Conservation (phyloP, 305 asterid genomes). For the Fraxinus latifolia region DNA sequence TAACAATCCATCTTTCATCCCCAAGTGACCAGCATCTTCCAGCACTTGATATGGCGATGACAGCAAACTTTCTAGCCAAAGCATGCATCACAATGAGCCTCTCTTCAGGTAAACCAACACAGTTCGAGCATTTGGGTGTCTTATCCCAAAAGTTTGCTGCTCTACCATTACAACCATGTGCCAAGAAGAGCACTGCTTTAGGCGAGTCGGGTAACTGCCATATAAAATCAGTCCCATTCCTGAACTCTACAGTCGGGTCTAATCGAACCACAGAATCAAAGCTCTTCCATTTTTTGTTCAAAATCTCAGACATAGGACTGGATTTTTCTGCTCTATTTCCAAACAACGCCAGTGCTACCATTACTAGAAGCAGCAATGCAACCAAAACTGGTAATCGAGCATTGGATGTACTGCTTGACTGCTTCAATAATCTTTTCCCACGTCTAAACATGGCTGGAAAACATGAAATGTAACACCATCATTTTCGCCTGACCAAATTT, state of each 20-base stretch:
- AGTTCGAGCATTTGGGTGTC: conserved; percentile 57
- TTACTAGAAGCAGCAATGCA: conserved; percentile 36
- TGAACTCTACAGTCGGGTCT: conserved; percentile 54
- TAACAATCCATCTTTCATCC: conserved; percentile 53
- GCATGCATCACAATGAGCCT: conserved; percentile 78
- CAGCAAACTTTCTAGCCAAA: conserved; percentile 67
- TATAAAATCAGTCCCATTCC: conserved; percentile 65
- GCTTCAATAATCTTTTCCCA: conserved; percentile 47
- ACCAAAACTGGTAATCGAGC: conserved; percentile 38
- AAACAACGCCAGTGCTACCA: conserved; percentile 38
- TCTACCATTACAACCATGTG: conserved; percentile 84
- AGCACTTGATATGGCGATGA: conserved; percentile 68
- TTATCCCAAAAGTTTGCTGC: conserved; percentile 90
- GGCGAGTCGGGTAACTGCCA: conserved; percentile 84
- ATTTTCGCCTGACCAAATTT: not conserved
- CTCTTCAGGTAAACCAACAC: conserved; percentile 92
- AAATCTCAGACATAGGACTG: conserved; percentile 29
- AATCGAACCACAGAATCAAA: conserved; percentile 52
- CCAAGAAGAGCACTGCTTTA: conserved; percentile 73
- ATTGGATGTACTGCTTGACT: conserved; percentile 31
- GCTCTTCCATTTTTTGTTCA: conserved; percentile 47
- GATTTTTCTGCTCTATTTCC: conserved; percentile 39
- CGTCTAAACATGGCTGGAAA: conserved; percentile 52
- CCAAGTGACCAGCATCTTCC: conserved; percentile 79
- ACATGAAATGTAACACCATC: conserved; percentile 14